Evolutionary conservation across 768 basidiomycete species (phyloP).

Genomic region (Cyclocybe aegerita): DNA sequence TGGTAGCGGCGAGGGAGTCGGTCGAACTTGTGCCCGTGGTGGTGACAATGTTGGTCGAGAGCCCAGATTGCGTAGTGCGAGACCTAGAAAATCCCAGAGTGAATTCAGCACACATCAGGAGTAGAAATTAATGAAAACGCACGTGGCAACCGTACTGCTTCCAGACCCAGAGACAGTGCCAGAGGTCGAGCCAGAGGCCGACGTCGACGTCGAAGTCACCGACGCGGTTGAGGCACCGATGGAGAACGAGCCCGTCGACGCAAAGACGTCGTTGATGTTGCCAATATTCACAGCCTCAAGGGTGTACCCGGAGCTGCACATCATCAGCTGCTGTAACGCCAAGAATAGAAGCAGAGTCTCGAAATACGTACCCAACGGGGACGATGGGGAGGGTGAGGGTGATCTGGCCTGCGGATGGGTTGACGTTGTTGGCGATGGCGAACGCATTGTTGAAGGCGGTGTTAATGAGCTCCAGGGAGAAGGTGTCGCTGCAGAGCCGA

Average conservation of each 20-base stretch:
- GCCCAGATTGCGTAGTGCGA: too few relatives aligned
- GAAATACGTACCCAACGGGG: conserved; percentile 41
- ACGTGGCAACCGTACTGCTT: conserved; percentile 8
- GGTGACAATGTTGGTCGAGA: too few relatives aligned
- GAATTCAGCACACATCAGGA: too few relatives aligned
- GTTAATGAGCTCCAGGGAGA: conserved; percentile 50
- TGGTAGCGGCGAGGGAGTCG: conserved; percentile 11
- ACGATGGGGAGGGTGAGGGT: conserved; percentile 47
- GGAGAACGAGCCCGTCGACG: conserved; percentile 39
- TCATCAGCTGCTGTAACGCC: background rate
- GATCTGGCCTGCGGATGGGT: conserved; percentile 29
- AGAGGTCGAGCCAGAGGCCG: conserved; percentile 8
- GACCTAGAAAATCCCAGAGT: too few relatives aligned
- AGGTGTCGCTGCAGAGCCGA: conserved; percentile 20
- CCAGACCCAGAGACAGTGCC: background rate
- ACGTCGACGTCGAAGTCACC: conserved; percentile 8
- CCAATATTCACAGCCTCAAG: conserved; percentile 44
- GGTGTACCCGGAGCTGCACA: conserved; percentile 44
- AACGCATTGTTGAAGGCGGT: conserved; percentile 48
- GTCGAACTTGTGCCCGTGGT: too few relatives aligned
- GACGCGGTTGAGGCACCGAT: conserved; percentile 25
- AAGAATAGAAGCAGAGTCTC: background rate
- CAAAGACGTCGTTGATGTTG: conserved; percentile 45
- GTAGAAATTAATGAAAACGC: too few relatives aligned
- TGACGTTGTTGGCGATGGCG: conserved; percentile 57